These are phyloP conservation scores for Cymbidium sinense DNA, from an alignment of 106 monocot species.

Conservation along the genomic window DNA sequence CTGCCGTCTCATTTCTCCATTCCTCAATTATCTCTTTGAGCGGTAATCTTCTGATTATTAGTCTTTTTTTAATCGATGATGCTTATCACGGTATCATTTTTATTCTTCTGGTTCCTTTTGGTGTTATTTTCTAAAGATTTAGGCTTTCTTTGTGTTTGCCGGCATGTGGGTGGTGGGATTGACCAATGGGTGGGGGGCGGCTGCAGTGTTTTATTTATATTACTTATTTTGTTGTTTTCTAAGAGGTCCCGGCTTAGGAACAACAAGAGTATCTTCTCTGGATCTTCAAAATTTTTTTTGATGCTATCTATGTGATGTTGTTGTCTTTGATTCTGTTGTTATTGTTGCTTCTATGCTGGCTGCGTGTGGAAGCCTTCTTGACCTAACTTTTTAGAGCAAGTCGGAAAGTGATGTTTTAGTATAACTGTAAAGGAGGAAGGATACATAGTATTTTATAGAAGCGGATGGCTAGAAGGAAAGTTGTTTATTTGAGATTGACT, in stretches of 20 bases:
- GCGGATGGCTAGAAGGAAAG: too few relatives aligned
- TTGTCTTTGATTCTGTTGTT: neutral
- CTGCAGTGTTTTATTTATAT: neutral
- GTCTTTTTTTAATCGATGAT: neutral
- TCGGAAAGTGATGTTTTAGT: too few relatives aligned
- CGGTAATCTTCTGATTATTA: conserved; percentile 25
- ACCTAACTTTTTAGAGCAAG: too few relatives aligned
- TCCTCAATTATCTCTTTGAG: conserved; percentile 59
- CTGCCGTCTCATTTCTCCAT: conserved; percentile 81
- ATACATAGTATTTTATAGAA: too few relatives aligned
- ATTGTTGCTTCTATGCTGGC: neutral
- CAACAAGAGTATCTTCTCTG: too few relatives aligned
- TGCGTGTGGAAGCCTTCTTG: neutral
- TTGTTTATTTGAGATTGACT: too few relatives aligned
- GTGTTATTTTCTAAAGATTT: neutral
- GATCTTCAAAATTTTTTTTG: too few relatives aligned
- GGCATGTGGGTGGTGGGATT: neutral
- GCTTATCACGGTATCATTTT: neutral
- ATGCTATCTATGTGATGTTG: too few relatives aligned
- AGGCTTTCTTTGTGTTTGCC: neutral
- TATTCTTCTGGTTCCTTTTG: neutral
- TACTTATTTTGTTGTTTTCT: too few relatives aligned
- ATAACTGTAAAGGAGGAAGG: too few relatives aligned
- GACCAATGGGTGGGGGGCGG: neutral
- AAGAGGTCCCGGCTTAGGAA: too few relatives aligned